Conservation (phyloP, 2,329 filamentous ascomycete species). For the Trichoderma endophyticum region DNA sequence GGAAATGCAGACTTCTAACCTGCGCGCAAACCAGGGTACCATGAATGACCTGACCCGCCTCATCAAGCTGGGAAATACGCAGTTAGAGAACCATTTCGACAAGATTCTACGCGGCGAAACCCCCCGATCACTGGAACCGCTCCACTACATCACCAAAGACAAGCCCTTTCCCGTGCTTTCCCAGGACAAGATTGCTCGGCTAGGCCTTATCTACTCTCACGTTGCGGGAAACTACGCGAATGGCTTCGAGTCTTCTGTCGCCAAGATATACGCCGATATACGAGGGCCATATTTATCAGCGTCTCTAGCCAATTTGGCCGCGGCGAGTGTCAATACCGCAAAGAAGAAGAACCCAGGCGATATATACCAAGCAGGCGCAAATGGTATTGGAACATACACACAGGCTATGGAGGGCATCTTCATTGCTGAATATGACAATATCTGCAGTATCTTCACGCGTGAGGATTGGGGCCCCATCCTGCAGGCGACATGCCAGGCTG, state of each 20-base stretch:
- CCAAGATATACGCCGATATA: constrained; percentile 80
- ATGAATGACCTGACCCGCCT: constrained; percentile 75
- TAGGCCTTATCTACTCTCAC: constrained; percentile 76
- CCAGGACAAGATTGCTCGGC: constrained; percentile 69
- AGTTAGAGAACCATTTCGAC: constrained; percentile 81
- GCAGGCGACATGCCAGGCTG: constrained; percentile 71
- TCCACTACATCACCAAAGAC: constrained; percentile 91
- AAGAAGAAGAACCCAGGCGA: constrained; percentile 79
- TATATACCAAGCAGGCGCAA: constrained; percentile 83
- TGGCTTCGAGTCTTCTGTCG: constrained; percentile 64
- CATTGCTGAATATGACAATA: constrained; percentile 83
- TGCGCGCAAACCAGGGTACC: constrained; percentile 87
- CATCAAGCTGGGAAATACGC: constrained; percentile 73
- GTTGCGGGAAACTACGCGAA: constrained; percentile 59
- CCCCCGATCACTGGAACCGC: constrained; percentile 75
- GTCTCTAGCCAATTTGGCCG: constrained; percentile 80
- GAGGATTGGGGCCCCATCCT: constrained; percentile 82
- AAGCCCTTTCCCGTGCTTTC: constrained; percentile 77
- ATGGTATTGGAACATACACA: constrained; percentile 86
- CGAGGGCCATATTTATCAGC: constrained; percentile 81
- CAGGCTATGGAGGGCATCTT: constrained; percentile 85
- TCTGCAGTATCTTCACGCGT: constrained; percentile 78
- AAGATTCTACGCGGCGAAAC: constrained; percentile 72
- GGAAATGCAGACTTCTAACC: constrained; percentile 84
- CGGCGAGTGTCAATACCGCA: constrained; percentile 78